Evolutionary conservation across 2,329 filamentous ascomycete species (phyloP), one percentile per base, ranked within the genome.

Genomic region (Cladosporium sp.): DNA sequence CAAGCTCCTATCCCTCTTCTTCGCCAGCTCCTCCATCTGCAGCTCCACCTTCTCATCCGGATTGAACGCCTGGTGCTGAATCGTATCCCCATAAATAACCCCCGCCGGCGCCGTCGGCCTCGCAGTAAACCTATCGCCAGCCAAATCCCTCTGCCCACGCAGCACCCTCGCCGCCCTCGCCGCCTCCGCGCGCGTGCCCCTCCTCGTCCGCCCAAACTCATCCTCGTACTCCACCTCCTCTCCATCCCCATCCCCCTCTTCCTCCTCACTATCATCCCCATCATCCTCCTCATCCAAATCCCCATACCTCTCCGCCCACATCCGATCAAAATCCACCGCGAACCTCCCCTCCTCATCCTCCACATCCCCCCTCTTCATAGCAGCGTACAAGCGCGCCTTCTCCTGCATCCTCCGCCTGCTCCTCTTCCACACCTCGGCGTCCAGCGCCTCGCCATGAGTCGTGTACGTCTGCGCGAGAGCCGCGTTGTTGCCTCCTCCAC

Each of bases 271-370:
- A 1, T 65, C 68, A 4, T 70, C 69, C 18, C 70, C 66, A 42
- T 58, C 69, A 11, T 74, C 73, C 2, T 68, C 67, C n/a, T 69
- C 69, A 1, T 72, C 70, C 3, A 68, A 70, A 51, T 59, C 57
- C 11, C 57, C 63, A 22, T 59, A 52, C 13, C 50, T 51, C 65
- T 95, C 88, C 0, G 86, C 89, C 91, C 93, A 97, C 73, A 97
- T 98, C 56, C 86, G 79, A 70, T 97, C 93, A 69, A 98, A 98
- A 72, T 98, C 92, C 2, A 98, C 86, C 22, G 95, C 70, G 58
- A 76, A 79, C 19, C 81, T 78, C 60, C 84, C 81, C 40, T 81
- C 74, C 61, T 81, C 75, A 65, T 85, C 80, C 59, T 87, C 80
- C 40, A 76, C 56, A 65, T 95, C 85, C n/a, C 92, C 91, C 33